These are phyloP conservation scores for Tricholoma bakamatsutake DNA, from an alignment of 768 basidiomycete genomes.

Conservation along the genomic window DNA sequence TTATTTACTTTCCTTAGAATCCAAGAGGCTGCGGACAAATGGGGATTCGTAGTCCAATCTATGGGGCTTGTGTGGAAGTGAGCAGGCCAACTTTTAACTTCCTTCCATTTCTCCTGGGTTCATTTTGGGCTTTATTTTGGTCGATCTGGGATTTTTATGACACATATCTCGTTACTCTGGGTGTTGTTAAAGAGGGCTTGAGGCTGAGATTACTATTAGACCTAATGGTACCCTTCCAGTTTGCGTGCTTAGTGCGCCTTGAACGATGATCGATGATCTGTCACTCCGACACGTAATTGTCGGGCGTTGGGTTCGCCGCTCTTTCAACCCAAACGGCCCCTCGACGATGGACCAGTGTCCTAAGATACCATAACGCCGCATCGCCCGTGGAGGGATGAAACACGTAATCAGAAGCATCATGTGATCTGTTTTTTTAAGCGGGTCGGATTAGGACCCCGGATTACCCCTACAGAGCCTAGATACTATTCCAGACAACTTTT, in stretches of 20 bases:
- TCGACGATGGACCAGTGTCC: not conserved
- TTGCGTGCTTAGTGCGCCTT: not conserved
- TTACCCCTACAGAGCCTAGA: too few species aligned
- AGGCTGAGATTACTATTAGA: conserved; percentile 4
- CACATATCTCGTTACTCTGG: conserved; percentile 8
- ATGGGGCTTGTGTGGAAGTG: conserved; percentile 44
- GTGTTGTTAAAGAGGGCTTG: conserved; percentile 3
- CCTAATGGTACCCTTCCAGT: not conserved
- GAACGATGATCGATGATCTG: not conserved
- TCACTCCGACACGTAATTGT: not conserved
- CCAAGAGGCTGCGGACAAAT: conserved; percentile 71
- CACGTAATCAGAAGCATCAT: too few species aligned
- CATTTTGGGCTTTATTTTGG: conserved; percentile 6
- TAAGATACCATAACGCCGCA: not conserved
- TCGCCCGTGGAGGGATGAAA: not conserved
- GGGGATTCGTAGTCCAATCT: conserved; percentile 67
- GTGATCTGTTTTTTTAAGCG: too few species aligned
- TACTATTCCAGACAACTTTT: too few species aligned
- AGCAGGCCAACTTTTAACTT: too few species aligned
- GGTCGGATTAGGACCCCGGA: too few species aligned
- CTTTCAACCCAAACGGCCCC: not conserved
- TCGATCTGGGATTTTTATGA: conserved; percentile 3
- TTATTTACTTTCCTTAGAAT: conserved; percentile 40
- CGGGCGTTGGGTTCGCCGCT: not conserved
- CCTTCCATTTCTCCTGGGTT: conserved; percentile 5